These are phyloP conservation scores for Balansia obtecta DNA, from an alignment of 2,329 filamentous ascomycete genomes.

Conservation along the genomic window DNA sequence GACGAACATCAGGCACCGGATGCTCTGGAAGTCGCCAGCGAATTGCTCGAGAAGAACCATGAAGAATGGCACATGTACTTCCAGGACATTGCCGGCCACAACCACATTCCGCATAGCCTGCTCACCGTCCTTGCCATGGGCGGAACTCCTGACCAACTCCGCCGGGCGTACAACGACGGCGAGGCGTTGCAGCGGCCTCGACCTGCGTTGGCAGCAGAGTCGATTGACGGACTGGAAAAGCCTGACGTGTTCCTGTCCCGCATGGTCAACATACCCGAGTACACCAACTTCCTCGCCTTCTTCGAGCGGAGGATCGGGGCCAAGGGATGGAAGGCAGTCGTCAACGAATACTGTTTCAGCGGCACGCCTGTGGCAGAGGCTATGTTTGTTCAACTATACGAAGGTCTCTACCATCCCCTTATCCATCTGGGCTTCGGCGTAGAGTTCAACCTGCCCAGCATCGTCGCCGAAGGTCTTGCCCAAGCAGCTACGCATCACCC, in stretches of 20 bases:
- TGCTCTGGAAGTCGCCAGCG: constrained; percentile 8
- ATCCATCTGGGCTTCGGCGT: constrained; percentile 59
- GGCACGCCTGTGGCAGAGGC: constrained; percentile 42
- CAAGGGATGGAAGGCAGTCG: constrained; percentile 31
- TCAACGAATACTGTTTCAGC: constrained; percentile 50
- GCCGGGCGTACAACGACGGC: constrained; percentile 15
- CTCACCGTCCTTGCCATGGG: constrained; percentile 18
- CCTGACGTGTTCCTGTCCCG: background rate
- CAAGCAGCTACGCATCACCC: constrained; percentile 42
- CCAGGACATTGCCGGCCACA: constrained; percentile 14
- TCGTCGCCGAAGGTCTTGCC: constrained; percentile 55
- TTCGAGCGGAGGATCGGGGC: constrained; percentile 48
- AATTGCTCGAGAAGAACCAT: constrained; percentile 18
- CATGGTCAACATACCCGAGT: constrained; percentile 18
- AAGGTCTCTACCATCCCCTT: constrained; percentile 51
- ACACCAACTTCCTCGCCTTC: constrained; percentile 49
- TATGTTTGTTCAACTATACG: constrained; percentile 36
- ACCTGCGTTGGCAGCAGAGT: constrained; percentile 9
- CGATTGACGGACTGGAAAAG: constrained; percentile 10
- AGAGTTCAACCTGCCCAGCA: constrained; percentile 53
- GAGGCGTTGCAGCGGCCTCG: constrained; percentile 14
- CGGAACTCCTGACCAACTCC: constrained; percentile 13
- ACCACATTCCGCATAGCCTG: constrained; percentile 20
- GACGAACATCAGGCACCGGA: no score
- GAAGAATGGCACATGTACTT: constrained; percentile 19